Base-by-base conservation (phyloP, 345 rosid species). In the Aegle marmelos region DNA sequence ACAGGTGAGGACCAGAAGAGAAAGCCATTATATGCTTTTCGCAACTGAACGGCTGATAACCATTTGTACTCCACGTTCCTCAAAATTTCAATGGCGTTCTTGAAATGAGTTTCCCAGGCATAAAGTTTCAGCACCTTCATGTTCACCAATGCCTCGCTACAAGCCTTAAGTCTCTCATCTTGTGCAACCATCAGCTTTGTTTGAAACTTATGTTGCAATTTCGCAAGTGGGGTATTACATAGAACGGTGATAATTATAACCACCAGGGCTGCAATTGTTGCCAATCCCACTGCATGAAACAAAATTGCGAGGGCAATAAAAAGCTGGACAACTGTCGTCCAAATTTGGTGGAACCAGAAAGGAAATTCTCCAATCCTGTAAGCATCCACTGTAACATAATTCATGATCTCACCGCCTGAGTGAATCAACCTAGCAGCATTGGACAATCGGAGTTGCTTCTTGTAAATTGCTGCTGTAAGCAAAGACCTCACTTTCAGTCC, bases 1-100 rank as follows among this genome's bases (percentile, higher is more conserved):
- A 95, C 91, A 10, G 99, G 99, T 0, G 98, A 93, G 64, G 94
- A 90, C 99, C 97, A 95, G 73, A 93, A 90, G 69, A 95, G 93
- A 79, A 90, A 84, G 4, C 75, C 27, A 58, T 93, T 95, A 45
- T 95, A 95, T 31, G 94, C 82, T 75, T 78, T 95, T 66, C 92
- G 84, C 63, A 88, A 74, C 87, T 92, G 99, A 57, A 93, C 93
- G 0, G 99, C 94, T n/a, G 88, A 81, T 80, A 95, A 76, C 90
- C 93, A 92, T 80, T 82, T 90, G 69, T 81, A 76, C 82, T 95
- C 98, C 25, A 33, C 87, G 5, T 76, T 85, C 85, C 99, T 84
- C 37, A 95, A 78, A 37, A 79, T 89, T 82, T 95, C 98, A 8
- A 95, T 93, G 41, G 80, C 97, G 22, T 85, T 91, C 89, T 89